These are phyloP conservation scores for Silene vulgaris DNA, from an alignment of 179 eudicot genomes.

Conservation along the genomic window DNA sequence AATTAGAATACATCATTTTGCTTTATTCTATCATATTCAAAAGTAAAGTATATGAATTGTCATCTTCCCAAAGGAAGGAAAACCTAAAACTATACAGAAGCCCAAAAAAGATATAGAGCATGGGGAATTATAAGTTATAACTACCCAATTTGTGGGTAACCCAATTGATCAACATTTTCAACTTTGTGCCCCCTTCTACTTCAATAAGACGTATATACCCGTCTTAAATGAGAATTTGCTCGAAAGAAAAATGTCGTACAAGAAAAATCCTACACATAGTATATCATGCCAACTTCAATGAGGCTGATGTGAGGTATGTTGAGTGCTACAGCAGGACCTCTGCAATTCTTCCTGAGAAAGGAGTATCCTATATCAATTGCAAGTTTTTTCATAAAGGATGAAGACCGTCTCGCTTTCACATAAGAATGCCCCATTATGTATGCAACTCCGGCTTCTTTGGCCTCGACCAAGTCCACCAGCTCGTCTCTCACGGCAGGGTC, in stretches of 20 bases:
- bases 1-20: no score
- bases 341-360: conserved; percentile 87
- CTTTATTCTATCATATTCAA: no score
- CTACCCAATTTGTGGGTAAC: conserved; percentile 5
- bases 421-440: conserved; percentile 92
- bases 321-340: conserved; percentile 92
- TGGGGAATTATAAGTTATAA: not conserved
- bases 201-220: not conserved
- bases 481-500: conserved; percentile 61
- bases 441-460: conserved; percentile 90
- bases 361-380: conserved; percentile 83
- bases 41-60: no score
- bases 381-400: conserved; percentile 61
- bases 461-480: conserved; percentile 67
- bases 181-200: no score
- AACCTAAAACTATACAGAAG: conserved; percentile 19
- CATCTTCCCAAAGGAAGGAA: no score
- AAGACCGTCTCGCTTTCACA: conserved; percentile 73
- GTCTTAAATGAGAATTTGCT: not conserved
- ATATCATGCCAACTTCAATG: conserved; percentile 93
- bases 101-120: not conserved
- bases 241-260: not conserved
- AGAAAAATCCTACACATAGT: conserved; percentile 43
- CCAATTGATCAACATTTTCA: not conserved
- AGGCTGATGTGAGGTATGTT: conserved; percentile 94